Conservation (phyloP, 78 protist species). For the Protostelium mycophagum region DNA sequence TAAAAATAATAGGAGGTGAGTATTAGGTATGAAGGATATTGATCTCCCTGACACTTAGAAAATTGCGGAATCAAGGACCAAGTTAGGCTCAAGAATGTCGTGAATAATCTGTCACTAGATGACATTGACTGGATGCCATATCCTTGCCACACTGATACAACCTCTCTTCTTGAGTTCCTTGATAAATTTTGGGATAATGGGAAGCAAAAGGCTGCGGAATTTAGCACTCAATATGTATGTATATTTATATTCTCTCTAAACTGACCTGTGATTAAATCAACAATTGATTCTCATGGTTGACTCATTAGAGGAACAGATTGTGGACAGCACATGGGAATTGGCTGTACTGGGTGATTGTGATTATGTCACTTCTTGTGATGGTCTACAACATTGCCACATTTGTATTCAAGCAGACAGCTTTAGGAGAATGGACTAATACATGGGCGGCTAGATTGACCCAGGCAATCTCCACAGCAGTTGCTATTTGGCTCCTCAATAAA, state of each 20-base stretch:
- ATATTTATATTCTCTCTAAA: neutral
- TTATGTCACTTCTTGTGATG: neutral
- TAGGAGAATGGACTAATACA: neutral
- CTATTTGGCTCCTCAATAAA: neutral
- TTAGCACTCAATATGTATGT: neutral
- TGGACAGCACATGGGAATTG: constrained; percentile 1
- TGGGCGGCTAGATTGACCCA: neutral
- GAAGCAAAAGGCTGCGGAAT: neutral
- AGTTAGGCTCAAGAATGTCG: neutral
- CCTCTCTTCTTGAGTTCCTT: constrained; percentile 1
- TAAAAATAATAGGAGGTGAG: neutral
- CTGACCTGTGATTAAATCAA: neutral
- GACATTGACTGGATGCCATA: neutral
- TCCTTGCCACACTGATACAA: neutral
- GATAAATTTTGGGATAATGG: neutral
- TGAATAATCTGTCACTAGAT: neutral
- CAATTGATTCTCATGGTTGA: neutral
- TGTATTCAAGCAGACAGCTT: neutral
- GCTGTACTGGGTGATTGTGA: neutral
- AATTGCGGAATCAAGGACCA: neutral
- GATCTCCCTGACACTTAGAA: constrained; percentile 1
- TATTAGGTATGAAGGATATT: neutral
- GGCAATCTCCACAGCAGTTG: neutral
- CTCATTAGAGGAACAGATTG: neutral
- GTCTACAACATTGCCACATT: constrained; percentile 1